Conservation (phyloP, 1,139 yeast species). For the Kluyveromyces sp. region DNA sequence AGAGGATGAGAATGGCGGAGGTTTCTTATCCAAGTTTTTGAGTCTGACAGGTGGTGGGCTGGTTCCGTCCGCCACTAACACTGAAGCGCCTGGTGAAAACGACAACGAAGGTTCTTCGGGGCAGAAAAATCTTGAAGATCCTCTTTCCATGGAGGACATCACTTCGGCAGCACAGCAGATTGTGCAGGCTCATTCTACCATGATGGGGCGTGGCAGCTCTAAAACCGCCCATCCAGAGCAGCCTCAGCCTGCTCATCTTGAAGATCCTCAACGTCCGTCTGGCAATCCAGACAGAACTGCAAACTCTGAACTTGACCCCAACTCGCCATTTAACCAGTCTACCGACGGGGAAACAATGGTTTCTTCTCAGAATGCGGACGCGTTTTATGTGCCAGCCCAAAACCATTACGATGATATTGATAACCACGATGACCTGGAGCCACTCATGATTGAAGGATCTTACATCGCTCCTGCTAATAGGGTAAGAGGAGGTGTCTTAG, state of each 20-base stretch:
- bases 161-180: constrained; percentile 27
- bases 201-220: not conserved
- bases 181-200: constrained; percentile 24
- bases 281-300: not conserved
- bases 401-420: constrained; percentile 23
- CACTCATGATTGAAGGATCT: constrained; percentile 35
- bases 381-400: constrained; percentile 25
- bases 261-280: not conserved
- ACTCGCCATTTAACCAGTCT: constrained; percentile 5
- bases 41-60: constrained; percentile 29
- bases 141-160: constrained; percentile 20
- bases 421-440: constrained; percentile 14
- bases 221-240: not conserved
- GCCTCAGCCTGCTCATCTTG: not conserved
- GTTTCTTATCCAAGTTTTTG: constrained; percentile 26
- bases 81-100: constrained; percentile 10
- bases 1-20: constrained; percentile 18
- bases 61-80: constrained; percentile 25
- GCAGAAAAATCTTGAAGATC: constrained; percentile 14
- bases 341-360: constrained; percentile 18
- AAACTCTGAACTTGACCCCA: constrained; percentile 8
- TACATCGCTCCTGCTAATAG: constrained; percentile 66
- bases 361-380: constrained; percentile 27
- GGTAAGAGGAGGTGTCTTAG: constrained; percentile 77
- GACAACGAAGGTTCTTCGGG: constrained; percentile 21